Evolutionary conservation across 2,329 filamentous ascomycete genomes (phyloP), one percentile per base, ranked within the genome.

Genomic region (Laburnicola sp.): DNA sequence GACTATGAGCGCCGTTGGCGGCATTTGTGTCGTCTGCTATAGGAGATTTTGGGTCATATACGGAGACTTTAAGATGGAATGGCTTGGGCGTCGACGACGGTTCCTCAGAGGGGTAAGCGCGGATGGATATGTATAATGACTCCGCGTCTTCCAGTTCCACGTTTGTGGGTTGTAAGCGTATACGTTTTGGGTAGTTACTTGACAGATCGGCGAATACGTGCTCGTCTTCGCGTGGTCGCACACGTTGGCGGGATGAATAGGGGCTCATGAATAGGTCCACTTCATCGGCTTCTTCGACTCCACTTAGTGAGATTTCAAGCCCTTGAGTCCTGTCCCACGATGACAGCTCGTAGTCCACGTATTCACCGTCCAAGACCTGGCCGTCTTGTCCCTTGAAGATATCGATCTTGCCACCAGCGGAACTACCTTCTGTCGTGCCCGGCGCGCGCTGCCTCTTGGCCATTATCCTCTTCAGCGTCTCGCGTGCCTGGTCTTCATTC

Each of bases 401-500:
- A 54, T 86, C 81, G 11, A 97, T 76, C 25, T 83, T 78, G 0
- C 90, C 89, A 1, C 92, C 92, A 0, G 82, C 74, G 4, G 90
- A 93, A 58, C 85, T 91, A 0, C 87, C 88, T 49, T 82, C 77
- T 1, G 77, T 76, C 0, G 84, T 82, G 1, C 85, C 86, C 4
- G 85, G 82, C 2, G 81, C 80, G 44, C 76, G 80, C 47, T 87
- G 82, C 10, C 82, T 76, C 63, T 87, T 90, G 26, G 82, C 81
- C 56, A 88, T 82, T 45, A 92, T 89, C 60, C 84, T 85, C 54
- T 87, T 86, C 63, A 97, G 69, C 0, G 92, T 97, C 70, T 97
- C 94, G 26, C 88, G 80, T 0, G 94, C 94, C 68, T 97, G 93
- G 54, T 96, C 93, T 70, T 97, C 94, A 51, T 96, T 92, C 39